Evolutionary conservation across 163 green algal genomes (phyloP).

Genomic region (Volvox carteri): DNA sequence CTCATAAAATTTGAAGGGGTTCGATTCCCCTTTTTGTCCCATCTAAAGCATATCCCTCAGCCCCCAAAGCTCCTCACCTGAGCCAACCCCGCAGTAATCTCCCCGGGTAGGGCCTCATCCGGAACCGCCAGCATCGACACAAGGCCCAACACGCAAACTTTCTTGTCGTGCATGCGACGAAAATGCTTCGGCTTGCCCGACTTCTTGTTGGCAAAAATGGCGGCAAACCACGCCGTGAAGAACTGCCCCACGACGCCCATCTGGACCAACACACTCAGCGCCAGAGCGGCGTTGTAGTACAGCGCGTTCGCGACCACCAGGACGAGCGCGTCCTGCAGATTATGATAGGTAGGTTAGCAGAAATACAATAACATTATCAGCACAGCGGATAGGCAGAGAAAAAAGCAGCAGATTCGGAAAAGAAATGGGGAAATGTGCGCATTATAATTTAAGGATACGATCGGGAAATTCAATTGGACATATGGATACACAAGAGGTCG

Average conservation of each 20-base stretch:
- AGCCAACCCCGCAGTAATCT: slow-evolving; percentile 75
- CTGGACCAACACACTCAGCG: slow-evolving; percentile 69
- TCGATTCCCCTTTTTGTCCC: background rate
- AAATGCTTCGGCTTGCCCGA: slow-evolving; percentile 80
- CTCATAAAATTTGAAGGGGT: too few species aligned
- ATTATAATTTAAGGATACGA: too few species aligned
- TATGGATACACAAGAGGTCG: too few species aligned
- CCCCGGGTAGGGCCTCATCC: slow-evolving; percentile 73
- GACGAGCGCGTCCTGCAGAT: slow-evolving; percentile 82
- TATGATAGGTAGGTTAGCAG: background rate
- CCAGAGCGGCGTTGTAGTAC: slow-evolving; percentile 92
- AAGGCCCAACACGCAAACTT: slow-evolving; percentile 89
- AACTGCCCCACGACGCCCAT: slow-evolving; percentile 64
- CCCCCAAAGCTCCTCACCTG: slow-evolving; percentile 60
- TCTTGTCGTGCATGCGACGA: slow-evolving; percentile 86
- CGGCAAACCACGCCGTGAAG: slow-evolving; percentile 79
- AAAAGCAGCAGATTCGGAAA: too few species aligned
- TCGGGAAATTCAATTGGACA: too few species aligned
- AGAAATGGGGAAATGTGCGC: too few species aligned
- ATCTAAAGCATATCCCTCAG: background rate
- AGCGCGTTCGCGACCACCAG: slow-evolving; percentile 87
- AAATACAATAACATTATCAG: too few species aligned
- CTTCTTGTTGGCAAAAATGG: slow-evolving; percentile 73
- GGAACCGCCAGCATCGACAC: slow-evolving; percentile 78
- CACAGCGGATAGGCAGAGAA: too few species aligned